These are phyloP conservation scores for Penicillium olsonii DNA, from an alignment of 2,329 filamentous ascomycete species.

Conservation along the genomic window DNA sequence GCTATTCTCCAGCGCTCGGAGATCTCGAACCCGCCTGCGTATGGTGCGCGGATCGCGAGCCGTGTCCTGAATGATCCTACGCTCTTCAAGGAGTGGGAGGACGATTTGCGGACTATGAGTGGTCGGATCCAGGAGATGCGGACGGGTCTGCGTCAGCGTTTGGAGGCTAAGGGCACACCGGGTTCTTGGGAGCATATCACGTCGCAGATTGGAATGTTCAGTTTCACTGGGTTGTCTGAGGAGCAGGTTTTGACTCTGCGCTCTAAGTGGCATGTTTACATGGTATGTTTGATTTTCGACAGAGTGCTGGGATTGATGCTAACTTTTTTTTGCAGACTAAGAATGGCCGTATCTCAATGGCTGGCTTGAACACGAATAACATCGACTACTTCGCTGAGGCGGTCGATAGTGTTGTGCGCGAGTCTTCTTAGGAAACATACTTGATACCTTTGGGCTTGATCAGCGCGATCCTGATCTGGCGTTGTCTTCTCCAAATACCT, in stretches of 20 bases:
- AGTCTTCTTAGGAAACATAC: slow-evolving; percentile 31
- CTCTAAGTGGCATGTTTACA: slow-evolving; percentile 54
- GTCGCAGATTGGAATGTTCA: slow-evolving; percentile 99
- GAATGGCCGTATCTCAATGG: slow-evolving; percentile 98
- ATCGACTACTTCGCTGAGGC: slow-evolving; percentile 91
- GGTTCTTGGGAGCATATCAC: slow-evolving; percentile 97
- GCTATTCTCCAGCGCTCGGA: slow-evolving; percentile 94
- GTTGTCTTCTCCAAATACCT: slow-evolving; percentile 6
- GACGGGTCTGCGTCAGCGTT: slow-evolving; percentile 70
- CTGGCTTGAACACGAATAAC: slow-evolving; percentile 89
- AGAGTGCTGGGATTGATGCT: background rate
- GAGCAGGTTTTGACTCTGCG: slow-evolving; percentile 49
- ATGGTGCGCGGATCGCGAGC: slow-evolving; percentile 86
- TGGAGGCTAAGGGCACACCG: slow-evolving; percentile 82
- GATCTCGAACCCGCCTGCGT: slow-evolving; percentile 95
- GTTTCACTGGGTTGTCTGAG: slow-evolving; percentile 64
- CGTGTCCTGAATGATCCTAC: slow-evolving; percentile 77
- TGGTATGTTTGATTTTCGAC: slow-evolving; percentile 37
- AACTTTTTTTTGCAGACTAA: slow-evolving; percentile 61
- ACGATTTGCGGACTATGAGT: slow-evolving; percentile 88
- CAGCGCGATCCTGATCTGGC: slow-evolving; percentile 2
- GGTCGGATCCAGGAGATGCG: slow-evolving; percentile 95
- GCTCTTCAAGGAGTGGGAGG: slow-evolving; percentile 90
- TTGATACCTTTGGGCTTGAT: slow-evolving; percentile 8
- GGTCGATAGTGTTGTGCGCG: slow-evolving; percentile 75